Base-by-base conservation (phyloP, 1,139 yeast species). In the Zygotorulaspora mrakii region DNA sequence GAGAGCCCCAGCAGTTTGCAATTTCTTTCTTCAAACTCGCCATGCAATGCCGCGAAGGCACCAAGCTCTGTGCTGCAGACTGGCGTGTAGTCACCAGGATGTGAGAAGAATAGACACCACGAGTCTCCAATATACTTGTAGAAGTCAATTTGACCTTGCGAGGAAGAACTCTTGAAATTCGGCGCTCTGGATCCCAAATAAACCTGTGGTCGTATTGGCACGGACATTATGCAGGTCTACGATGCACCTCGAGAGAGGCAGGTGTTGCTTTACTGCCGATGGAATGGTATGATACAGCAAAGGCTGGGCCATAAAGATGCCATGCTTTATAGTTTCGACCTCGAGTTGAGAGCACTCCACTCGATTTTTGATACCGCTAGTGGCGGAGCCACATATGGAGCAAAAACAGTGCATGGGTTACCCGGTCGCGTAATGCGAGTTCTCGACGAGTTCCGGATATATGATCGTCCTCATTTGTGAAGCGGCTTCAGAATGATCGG, bases 61-160 rank as follows among this genome's bases (percentile, higher is more conserved):
- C 94, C 94, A 51, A 85, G 73, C 69, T 85, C 95, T 44, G 94
- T 85, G 52, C 94, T 85, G 69, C 95, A 85, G 38, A 85, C 91
- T 40, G 94, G 94, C 35, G 95, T 85, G 71, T 80, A 83, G 61
- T 83, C 94, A 59, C 80, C 94, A 47, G 95, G 94, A 66, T 85
- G 94, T 28, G 89, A 80, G 69, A 85, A 85, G 55, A 85, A 73
- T 43, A 85, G 76, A 42, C 77, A 81, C 94, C 95, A 85, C 45
- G 76, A 67, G 64, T 78, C 77, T 33, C 86, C 88, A 47, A 81
- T 72, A 69, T 70, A 85, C 51, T 82, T 79, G 68, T 85, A 84
- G 74, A 85, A 84, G 54, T 74, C 76, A 56, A 85, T 76, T 48
- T 77, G 75, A 38, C 95, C 94, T 52, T 73, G 71, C 35, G 94